Conservation (phyloP, 2,329 filamentous ascomycete species). For the Parafenestella ontariensis region DNA sequence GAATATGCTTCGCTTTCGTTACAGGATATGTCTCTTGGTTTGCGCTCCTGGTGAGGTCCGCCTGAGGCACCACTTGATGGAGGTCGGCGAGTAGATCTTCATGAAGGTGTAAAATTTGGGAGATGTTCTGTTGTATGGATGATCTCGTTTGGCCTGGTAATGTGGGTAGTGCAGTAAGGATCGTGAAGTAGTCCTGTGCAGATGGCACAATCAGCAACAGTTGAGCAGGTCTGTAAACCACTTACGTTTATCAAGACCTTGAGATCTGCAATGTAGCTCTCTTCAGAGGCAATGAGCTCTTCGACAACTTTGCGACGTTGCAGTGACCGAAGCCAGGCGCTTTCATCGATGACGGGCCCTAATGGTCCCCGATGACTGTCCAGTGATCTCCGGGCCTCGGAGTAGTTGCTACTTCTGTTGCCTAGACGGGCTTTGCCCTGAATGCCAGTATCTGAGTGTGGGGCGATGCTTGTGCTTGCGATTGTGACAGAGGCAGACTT, state of each 20-base stretch:
- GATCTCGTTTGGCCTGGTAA: conserved; percentile 69
- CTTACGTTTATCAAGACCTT: conserved; percentile 85
- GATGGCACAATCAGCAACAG: not conserved
- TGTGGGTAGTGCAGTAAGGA: conserved; percentile 74
- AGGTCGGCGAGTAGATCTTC: conserved; percentile 80
- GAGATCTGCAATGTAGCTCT: conserved; percentile 85
- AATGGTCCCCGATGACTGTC: conserved; percentile 61
- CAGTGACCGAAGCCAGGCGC: conserved; percentile 72
- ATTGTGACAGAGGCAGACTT: conserved; percentile 83
- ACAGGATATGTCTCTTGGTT: conserved; percentile 42
- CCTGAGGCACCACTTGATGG: conserved; percentile 72
- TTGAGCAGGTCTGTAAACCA: not conserved
- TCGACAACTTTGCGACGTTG: conserved; percentile 82
- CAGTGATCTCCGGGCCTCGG: conserved; percentile 66
- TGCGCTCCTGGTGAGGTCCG: conserved; percentile 54
- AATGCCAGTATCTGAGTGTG: conserved; percentile 64
- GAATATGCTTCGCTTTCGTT: conserved; percentile 52
- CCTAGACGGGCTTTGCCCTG: conserved; percentile 66
- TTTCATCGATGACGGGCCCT: conserved; percentile 66
- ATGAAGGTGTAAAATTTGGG: conserved; percentile 82
- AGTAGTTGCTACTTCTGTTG: conserved; percentile 65
- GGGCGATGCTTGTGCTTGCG: conserved; percentile 72
- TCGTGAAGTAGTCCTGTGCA: conserved; percentile 54
- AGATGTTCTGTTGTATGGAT: conserved; percentile 79
- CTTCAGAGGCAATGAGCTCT: conserved; percentile 85